A percentile compares a stretch with the other conserved stretches of the same genome.
phyloP scores from a whole-genome alignment of 139 green algal genomes.

The Haematococcus lacustris region DNA sequence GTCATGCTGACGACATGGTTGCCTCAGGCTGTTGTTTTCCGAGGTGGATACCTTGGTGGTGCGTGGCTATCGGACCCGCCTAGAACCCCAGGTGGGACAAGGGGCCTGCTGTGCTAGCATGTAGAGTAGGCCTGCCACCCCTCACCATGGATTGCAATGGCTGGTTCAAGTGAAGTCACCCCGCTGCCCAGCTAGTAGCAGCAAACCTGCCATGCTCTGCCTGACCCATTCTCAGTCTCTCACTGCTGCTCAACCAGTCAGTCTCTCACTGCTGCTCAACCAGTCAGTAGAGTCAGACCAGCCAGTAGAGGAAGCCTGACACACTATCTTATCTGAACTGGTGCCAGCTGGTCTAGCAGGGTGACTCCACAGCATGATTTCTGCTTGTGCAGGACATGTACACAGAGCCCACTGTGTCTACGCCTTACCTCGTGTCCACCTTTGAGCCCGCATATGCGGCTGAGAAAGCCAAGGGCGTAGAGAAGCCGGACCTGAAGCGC shows the following conservation, averaged over 20 bases:
- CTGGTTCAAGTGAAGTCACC: conserved; percentile 2
- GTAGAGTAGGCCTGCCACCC: neutral
- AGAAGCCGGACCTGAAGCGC: conserved; percentile 18
- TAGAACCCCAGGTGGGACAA: conserved; percentile 17
- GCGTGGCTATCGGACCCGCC: conserved; percentile 13
- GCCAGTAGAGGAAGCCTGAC: neutral
- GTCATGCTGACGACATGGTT: too few relatives aligned
- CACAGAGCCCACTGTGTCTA: neutral
- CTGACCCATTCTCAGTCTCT: neutral
- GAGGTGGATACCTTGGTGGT: conserved; percentile 19
- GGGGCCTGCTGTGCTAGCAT: neutral
- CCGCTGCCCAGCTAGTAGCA: neutral
- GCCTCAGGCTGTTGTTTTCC: conserved; percentile 17
- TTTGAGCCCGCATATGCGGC: too few relatives aligned
- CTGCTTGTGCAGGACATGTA: conserved; percentile 1
- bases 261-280: neutral
- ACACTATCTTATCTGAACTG: neutral
- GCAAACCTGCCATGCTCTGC: neutral
- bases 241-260: neutral
- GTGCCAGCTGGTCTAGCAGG: neutral
- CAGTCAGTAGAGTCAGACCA: neutral
- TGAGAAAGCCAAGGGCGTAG: neutral
- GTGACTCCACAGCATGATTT: conserved; percentile 1
- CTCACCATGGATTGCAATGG: too few relatives aligned
- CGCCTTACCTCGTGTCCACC: neutral